phyloP scores from a whole-genome alignment of 2,329 filamentous ascomycete genomes.

The Nemania bipapillata region DNA sequence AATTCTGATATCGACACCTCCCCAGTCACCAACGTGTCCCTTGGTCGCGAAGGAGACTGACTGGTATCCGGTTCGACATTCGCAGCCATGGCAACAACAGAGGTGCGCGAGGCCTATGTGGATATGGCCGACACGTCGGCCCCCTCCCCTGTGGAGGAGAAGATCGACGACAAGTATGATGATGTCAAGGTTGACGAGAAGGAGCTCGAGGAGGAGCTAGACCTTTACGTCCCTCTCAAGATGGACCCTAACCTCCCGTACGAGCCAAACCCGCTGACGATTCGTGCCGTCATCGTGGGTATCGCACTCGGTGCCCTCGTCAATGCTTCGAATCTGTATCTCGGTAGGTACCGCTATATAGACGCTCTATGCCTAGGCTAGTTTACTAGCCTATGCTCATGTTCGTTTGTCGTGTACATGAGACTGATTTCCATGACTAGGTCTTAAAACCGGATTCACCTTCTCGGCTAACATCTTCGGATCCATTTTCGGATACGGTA shows the following conservation, averaged over 20 bases:
- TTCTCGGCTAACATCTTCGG: constrained; percentile 59
- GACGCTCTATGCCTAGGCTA: constrained; percentile 3
- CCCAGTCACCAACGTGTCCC: constrained; percentile 28
- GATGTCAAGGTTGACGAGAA: constrained; percentile 47
- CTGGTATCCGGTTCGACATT: constrained; percentile 38
- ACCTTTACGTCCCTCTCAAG: constrained; percentile 56
- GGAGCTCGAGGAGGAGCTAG: constrained; percentile 51
- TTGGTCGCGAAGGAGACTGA: constrained; percentile 35
- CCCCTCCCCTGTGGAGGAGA: constrained; percentile 34
- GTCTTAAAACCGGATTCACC: constrained; percentile 60
- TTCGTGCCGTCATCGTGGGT: constrained; percentile 64
- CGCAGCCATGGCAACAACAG: constrained; percentile 44
- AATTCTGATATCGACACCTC: constrained; percentile 26
- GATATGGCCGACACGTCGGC: constrained; percentile 40
- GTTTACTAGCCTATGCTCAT: constrained; percentile 17
- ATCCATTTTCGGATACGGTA: constrained; percentile 66
- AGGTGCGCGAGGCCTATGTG: constrained; percentile 41
- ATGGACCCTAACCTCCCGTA: constrained; percentile 52
- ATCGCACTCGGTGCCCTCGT: constrained; percentile 65
- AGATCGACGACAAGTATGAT: constrained; percentile 46
- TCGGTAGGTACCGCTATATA: constrained; percentile 57
- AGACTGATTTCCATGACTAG: constrained; percentile 43
- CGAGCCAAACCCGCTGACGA: constrained; percentile 59
- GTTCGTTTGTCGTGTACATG: background rate
- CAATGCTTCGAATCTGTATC: constrained; percentile 68